A percentile compares a stretch with the other conserved stretches of the same genome.
Evolutionary conservation across 495 filamentous ascomycete genomes (phyloP).

Genomic region (Aspergillus affinis): DNA sequence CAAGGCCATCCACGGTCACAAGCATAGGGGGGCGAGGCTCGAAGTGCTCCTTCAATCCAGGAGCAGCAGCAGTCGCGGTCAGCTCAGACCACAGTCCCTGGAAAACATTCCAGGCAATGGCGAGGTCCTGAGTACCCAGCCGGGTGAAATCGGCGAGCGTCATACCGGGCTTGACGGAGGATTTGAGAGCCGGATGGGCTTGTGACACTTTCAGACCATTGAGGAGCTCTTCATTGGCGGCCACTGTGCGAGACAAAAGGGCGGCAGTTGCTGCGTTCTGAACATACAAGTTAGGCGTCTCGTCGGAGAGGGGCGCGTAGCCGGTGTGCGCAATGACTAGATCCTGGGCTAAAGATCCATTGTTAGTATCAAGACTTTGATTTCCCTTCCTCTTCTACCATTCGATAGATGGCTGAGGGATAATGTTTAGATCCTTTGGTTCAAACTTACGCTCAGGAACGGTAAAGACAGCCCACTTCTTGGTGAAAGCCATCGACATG

Average conservation of each 20-base stretch:
- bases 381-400: neutral
- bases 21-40: slow-evolving; percentile 71
- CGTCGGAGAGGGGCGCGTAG: slow-evolving; percentile 67
- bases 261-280: slow-evolving; percentile 74
- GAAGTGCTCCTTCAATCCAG: slow-evolving; percentile 36
- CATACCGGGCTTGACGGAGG: slow-evolving; percentile 55
- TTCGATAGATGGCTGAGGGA: neutral
- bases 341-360: slow-evolving; percentile 64
- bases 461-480: slow-evolving; percentile 84
- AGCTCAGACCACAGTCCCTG: slow-evolving; percentile 79
- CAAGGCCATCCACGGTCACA: slow-evolving; percentile 73
- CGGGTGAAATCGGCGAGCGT: slow-evolving; percentile 67
- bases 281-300: slow-evolving; percentile 61
- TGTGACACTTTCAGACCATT: slow-evolving; percentile 55
- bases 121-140: slow-evolving; percentile 69
- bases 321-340: slow-evolving; percentile 74
- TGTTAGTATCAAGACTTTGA: slow-evolving; percentile 7
- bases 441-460: slow-evolving; percentile 77
- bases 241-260: slow-evolving; percentile 66
- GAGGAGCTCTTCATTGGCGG: slow-evolving; percentile 71
- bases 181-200: slow-evolving; percentile 57
- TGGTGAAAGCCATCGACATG: slow-evolving; percentile 76
- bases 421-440: neutral
- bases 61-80: slow-evolving; percentile 52
- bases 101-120: slow-evolving; percentile 78